phyloP scores from a whole-genome alignment of 768 basidiomycete genomes.

The Calocybe gangraenosa region DNA sequence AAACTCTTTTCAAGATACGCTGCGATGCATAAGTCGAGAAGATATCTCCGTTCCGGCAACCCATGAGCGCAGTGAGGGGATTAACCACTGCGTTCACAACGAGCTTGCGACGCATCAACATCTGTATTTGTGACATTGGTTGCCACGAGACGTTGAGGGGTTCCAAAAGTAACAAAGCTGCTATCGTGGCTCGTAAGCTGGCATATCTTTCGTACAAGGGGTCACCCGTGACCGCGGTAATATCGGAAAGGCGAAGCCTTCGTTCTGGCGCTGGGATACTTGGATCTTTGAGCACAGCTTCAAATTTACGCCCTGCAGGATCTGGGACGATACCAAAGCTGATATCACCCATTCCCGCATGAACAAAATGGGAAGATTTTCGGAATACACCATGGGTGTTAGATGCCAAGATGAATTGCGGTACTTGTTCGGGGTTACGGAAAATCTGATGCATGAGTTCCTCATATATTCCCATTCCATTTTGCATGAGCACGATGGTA shows the following conservation, averaged over 20 bases:
- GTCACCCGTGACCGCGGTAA: conserved; percentile 37
- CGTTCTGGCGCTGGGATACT: conserved; percentile 31
- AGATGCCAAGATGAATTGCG: conserved; percentile 80
- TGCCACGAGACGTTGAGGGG: conserved; percentile 60
- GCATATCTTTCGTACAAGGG: conserved; percentile 41
- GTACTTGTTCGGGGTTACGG: conserved; percentile 66
- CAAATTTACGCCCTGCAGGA: conserved; percentile 55
- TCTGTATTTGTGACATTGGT: conserved; percentile 62
- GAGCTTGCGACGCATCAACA: conserved; percentile 72
- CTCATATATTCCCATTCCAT: conserved; percentile 93
- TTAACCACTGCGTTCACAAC: conserved; percentile 82
- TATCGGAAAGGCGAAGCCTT: conserved; percentile 47
- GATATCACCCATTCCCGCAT: conserved; percentile 66
- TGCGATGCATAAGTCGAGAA: conserved; percentile 40
- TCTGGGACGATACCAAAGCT: conserved; percentile 82
- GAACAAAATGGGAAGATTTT: conserved; percentile 56
- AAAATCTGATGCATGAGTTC: conserved; percentile 63
- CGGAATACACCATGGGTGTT: conserved; percentile 78
- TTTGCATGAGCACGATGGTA: conserved; percentile 90
- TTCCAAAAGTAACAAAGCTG: conserved; percentile 53
- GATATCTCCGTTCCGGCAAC: conserved; percentile 76
- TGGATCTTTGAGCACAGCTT: conserved; percentile 42
- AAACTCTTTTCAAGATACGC: conserved; percentile 49
- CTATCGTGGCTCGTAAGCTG: conserved; percentile 65
- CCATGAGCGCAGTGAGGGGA: conserved; percentile 78